Base-by-base conservation (phyloP, 208 protist species). In the Novymonas esmeraldas region DNA sequence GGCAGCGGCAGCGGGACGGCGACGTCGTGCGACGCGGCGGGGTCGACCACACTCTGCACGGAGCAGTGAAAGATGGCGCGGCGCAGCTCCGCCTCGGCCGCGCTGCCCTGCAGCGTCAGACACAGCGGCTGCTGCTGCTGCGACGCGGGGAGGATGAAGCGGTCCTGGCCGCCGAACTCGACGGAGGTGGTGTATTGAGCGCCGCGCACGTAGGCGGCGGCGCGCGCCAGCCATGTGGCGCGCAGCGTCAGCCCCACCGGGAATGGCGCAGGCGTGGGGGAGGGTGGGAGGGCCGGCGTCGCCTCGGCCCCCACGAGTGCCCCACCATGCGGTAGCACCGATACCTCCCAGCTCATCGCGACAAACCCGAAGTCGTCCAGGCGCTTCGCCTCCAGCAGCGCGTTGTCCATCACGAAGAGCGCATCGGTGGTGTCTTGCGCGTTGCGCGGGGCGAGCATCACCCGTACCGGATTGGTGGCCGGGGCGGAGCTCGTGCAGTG, bases 301-400 rank as follows among this genome's bases (percentile, higher is more conserved):
- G 52, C 42, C 13, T 22, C 50, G 26, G 28, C 22, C 22, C 61
- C 64, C 28, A 62, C 49, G n/a, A 81, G 56, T 3, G 77, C 86
- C 4, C 90, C 90, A 20, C 90, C 90, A 46, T 85, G 79, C 13
- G 87, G 90, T 16, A 89, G 49, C 42, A 92, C 63, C 2, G 60
- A 54, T 0, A 94, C 86, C 10, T 79, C 46, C 87, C 91, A 96
- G 55, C 81, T 88, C 14, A 96, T 55, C 7, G 66, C 82, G 10
- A 94, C 71, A 64, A 84, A 94, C 29, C 91, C 91, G 73, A 93
- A 96, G 69, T 94, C 87, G 62, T 94, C 91, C 18, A 90, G 70
- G 28, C 74, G 65, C 50, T 79, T 70, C 44, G 61, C 57, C n/a
- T 61, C 55, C 16, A 96, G 85, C 1, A 64, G 51, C 13, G 71